A percentile compares a stretch with the other conserved stretches of the same genome.
phyloP scores from a whole-genome alignment of 2,329 filamentous ascomycete species.

The Paracorniculantispora psalliotae region DNA sequence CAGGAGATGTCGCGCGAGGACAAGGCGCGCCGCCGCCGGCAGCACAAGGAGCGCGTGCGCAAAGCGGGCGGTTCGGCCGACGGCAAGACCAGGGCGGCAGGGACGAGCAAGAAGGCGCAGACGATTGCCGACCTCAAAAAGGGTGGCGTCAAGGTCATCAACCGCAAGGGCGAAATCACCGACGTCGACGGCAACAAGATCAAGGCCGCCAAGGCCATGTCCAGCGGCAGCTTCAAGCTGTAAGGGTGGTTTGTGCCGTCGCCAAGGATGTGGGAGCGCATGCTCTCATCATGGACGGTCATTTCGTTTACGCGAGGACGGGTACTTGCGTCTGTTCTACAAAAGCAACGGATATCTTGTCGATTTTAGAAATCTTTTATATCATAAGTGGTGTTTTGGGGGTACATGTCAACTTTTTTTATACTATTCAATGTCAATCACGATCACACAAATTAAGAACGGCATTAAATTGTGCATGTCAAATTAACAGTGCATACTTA shows the following conservation, averaged over 20 bases:
- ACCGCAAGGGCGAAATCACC: conserved; percentile 78
- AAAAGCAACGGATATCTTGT: background rate
- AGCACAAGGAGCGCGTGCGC: conserved; percentile 79
- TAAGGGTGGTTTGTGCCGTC: too few relatives aligned
- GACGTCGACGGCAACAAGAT: conserved; percentile 80
- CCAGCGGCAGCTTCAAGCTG: conserved; percentile 58
- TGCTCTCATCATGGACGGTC: background rate
- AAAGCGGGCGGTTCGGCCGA: conserved; percentile 55
- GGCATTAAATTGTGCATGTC: background rate
- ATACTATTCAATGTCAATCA: background rate
- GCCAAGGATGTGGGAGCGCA: too few relatives aligned
- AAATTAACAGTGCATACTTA: background rate
- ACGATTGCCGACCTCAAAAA: conserved; percentile 68
- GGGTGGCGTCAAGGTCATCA: conserved; percentile 88
- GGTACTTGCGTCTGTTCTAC: background rate
- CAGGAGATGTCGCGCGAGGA: conserved; percentile 89
- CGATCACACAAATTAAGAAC: background rate
- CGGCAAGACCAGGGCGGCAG: conserved; percentile 21
- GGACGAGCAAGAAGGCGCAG: conserved; percentile 34
- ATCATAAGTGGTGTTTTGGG: background rate
- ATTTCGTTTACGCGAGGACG: background rate
- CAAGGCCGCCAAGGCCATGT: conserved; percentile 44
- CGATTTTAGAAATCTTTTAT: background rate
- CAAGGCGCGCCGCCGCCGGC: conserved; percentile 67
- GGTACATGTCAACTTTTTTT: background rate